These are phyloP conservation scores for Aspergillus arachidicola DNA, from an alignment of 2,329 filamentous ascomycete genomes.

Conservation along the genomic window DNA sequence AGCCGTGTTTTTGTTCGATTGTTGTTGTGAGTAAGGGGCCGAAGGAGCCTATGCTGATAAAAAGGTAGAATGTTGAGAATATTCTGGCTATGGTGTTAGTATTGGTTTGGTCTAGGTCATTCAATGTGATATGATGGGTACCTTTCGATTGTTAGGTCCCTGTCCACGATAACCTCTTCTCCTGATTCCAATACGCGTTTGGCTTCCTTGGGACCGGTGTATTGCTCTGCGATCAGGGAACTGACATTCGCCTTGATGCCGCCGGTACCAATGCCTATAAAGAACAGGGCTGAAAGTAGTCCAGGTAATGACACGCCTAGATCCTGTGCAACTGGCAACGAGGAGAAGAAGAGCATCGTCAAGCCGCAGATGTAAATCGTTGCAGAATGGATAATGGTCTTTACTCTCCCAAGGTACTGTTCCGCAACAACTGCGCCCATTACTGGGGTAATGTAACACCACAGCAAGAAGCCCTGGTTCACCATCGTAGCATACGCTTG, in stretches of 20 bases:
- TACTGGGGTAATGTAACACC: constrained; percentile 51
- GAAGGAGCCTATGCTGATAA: not conserved
- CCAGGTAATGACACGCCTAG: not conserved
- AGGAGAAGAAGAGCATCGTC: not conserved
- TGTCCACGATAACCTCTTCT: constrained; percentile 26
- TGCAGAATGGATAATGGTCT: not conserved
- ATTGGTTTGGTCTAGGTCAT: not conserved
- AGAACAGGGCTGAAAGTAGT: constrained; percentile 53
- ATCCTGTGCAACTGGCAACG: not conserved
- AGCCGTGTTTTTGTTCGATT: not conserved
- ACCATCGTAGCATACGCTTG: constrained; percentile 10
- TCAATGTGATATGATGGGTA: not conserved
- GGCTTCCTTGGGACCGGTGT: constrained; percentile 47
- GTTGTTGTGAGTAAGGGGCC: not conserved
- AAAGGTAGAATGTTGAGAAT: not conserved
- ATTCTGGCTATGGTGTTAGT: not conserved
- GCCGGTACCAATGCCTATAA: constrained; percentile 63
- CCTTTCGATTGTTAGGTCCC: not conserved
- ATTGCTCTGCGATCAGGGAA: constrained; percentile 60
- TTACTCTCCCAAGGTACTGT: not conserved
- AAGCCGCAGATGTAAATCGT: not conserved
- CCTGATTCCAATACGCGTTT: constrained; percentile 32
- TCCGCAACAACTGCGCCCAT: constrained; percentile 43
- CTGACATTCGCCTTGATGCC: constrained; percentile 64
- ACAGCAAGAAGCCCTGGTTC: constrained; percentile 38